These are phyloP conservation scores for Solanum habrochaites DNA, from an alignment of 257 asterid species.

Conservation along the genomic window DNA sequence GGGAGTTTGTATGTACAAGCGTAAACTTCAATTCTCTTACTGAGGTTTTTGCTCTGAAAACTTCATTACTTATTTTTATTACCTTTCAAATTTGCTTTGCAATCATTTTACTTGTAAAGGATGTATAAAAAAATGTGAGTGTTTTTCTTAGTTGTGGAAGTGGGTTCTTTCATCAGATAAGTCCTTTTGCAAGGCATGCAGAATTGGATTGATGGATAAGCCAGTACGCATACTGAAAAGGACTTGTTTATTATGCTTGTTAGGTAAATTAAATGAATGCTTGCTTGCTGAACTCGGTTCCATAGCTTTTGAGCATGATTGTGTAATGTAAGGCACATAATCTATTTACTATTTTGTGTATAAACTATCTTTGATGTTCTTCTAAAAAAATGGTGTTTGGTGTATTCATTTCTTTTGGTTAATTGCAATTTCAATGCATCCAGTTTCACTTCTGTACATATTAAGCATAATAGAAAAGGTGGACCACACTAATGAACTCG, in stretches of 20 bases:
- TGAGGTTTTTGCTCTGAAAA: not conserved
- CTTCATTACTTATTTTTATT: not conserved
- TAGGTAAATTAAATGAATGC: not conserved
- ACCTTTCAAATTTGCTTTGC: not conserved
- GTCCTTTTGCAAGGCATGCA: not conserved
- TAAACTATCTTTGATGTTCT: not conserved
- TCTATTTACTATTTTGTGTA: not conserved
- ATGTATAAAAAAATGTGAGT: not conserved
- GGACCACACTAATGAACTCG: not conserved
- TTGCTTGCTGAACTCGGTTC: not conserved
- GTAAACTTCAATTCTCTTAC: not conserved
- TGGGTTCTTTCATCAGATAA: not conserved
- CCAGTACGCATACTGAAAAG: not conserved
- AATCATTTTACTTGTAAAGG: not conserved
- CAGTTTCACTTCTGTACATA: not conserved
- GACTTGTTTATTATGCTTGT: not conserved
- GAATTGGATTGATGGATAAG: not conserved
- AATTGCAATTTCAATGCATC: not conserved
- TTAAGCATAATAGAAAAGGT: not conserved
- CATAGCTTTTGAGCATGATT: not conserved
- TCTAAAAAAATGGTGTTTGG: not conserved
- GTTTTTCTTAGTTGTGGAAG: not conserved
- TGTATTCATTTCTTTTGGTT: not conserved
- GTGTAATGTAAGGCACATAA: not conserved
- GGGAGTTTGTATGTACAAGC: not conserved